Conservation (phyloP, 1,284 basidiomycete genomes). For the Naganishia cerealis region DNA sequence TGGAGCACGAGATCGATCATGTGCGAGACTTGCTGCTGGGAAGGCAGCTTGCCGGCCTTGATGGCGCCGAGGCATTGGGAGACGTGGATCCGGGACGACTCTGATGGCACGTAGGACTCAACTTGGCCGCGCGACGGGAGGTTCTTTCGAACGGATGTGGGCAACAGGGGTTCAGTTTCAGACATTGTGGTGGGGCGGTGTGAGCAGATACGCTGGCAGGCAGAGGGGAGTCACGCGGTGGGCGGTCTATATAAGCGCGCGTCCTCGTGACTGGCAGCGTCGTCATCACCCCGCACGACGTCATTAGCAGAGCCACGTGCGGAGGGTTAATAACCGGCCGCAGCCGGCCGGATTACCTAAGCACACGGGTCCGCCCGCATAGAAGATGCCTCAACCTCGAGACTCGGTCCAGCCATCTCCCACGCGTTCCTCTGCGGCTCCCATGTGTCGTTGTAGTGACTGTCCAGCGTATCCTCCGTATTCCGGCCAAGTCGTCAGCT, state of each 20-base stretch:
- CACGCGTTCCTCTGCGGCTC: background rate
- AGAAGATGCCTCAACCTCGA: background rate
- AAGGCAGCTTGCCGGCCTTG: slow-evolving; percentile 52
- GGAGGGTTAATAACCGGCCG: too few relatives aligned
- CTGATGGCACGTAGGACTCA: slow-evolving; percentile 39
- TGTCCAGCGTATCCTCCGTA: background rate
- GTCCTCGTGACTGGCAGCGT: background rate
- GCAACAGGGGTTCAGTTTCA: slow-evolving; percentile 47
- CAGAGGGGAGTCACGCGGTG: background rate
- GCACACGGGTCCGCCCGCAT: background rate
- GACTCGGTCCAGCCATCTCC: slow-evolving; percentile 7
- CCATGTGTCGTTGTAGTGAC: background rate
- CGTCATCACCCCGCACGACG: background rate
- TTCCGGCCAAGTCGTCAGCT: background rate
- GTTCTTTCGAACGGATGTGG: slow-evolving; percentile 38
- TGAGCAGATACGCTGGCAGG: background rate
- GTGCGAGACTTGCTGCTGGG: slow-evolving; percentile 42
- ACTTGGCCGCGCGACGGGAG: slow-evolving; percentile 40
- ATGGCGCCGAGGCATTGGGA: slow-evolving; percentile 48
- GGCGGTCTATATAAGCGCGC: background rate
- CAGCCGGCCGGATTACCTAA: slow-evolving; percentile 7
- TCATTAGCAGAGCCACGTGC: background rate
- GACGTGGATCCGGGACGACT: slow-evolving; percentile 43
- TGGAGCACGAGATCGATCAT: slow-evolving; percentile 47
- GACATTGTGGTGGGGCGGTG: slow-evolving; percentile 38